A percentile compares a stretch with the other conserved stretches of the same genome.
Evolutionary conservation across 164 flowering plant genomes (phyloP).

Genomic region (Sextonia rubra): DNA sequence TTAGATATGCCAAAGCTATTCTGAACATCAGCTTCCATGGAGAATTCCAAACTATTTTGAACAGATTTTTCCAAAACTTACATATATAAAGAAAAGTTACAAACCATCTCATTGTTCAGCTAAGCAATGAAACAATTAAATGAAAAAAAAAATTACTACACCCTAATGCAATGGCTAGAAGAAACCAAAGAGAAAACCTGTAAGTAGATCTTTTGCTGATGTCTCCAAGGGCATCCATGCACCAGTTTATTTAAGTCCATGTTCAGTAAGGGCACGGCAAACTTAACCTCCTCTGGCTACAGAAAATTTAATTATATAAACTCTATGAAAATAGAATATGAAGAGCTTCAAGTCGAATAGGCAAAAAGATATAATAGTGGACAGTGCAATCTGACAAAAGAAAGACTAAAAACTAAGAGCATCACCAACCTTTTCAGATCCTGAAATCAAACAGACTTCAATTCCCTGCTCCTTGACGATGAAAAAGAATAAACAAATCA

Average conservation of each 20-base stretch:
- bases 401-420: neutral
- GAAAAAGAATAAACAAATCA: conserved; percentile 3
- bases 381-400: neutral
- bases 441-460: conserved; percentile 64
- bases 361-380: no score
- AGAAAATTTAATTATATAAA: conserved; percentile 30
- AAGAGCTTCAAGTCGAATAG: neutral
- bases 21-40: neutral
- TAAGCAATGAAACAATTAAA: no score
- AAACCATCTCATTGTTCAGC: no score
- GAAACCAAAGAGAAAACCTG: conserved; percentile 46
- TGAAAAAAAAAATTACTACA: neutral
- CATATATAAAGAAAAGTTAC: neutral
- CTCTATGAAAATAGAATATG: neutral
- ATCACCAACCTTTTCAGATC: conserved; percentile 57
- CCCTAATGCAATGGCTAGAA: neutral
- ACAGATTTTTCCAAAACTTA: neutral
- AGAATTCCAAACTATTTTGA: neutral
- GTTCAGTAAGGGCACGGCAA: conserved; percentile 74
- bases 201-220: conserved; percentile 68
- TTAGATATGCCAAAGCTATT: neutral
- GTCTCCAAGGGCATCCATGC: conserved; percentile 48
- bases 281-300: conserved; percentile 92
- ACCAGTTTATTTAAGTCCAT: conserved; percentile 78
- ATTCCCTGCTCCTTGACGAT: conserved; percentile 50